phyloP scores from a whole-genome alignment of 768 basidiomycete genomes.

The Crassisporium funariophilum region DNA sequence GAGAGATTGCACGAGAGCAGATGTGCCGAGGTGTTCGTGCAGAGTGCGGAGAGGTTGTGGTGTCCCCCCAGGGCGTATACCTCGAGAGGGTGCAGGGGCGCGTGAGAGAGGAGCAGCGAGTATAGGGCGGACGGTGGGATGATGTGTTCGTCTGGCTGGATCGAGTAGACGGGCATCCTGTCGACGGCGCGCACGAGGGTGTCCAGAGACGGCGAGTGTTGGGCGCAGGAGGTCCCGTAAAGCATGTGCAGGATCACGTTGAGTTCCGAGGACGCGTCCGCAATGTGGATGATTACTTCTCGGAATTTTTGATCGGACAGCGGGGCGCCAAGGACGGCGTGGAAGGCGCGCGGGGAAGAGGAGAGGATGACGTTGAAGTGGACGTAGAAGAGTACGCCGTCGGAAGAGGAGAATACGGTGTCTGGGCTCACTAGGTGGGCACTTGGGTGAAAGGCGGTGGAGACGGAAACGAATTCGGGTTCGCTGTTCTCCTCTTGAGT shows the following conservation, averaged over 20 bases:
- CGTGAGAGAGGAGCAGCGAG: slow-evolving; percentile 29
- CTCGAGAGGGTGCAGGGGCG: slow-evolving; percentile 36
- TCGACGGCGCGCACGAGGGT: slow-evolving; percentile 46
- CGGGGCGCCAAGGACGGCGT: slow-evolving; percentile 30
- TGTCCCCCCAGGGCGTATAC: slow-evolving; percentile 42
- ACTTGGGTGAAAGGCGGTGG: slow-evolving; percentile 28
- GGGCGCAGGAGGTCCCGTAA: slow-evolving; percentile 50
- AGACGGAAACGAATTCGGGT: slow-evolving; percentile 23
- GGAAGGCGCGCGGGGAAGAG: slow-evolving; percentile 50
- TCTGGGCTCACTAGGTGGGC: slow-evolving; percentile 14
- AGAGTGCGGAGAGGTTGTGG: slow-evolving; percentile 36
- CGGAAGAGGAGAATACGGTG: slow-evolving; percentile 49
- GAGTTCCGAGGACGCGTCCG: slow-evolving; percentile 45
- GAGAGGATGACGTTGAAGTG: slow-evolving; percentile 45
- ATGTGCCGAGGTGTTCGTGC: slow-evolving; percentile 36
- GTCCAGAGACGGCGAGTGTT: slow-evolving; percentile 50
- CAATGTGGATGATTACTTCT: slow-evolving; percentile 40
- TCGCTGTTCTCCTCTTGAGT: too few species aligned
- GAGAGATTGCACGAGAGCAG: slow-evolving; percentile 36
- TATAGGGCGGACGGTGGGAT: slow-evolving; percentile 27
- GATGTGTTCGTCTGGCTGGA: slow-evolving; percentile 24
- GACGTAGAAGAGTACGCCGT: slow-evolving; percentile 66
- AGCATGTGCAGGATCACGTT: slow-evolving; percentile 57
- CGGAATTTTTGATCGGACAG: slow-evolving; percentile 11
- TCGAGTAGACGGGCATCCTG: slow-evolving; percentile 24